These are phyloP conservation scores for Penicillium canescens DNA, from an alignment of 495 filamentous ascomycete species.

Conservation along the genomic window DNA sequence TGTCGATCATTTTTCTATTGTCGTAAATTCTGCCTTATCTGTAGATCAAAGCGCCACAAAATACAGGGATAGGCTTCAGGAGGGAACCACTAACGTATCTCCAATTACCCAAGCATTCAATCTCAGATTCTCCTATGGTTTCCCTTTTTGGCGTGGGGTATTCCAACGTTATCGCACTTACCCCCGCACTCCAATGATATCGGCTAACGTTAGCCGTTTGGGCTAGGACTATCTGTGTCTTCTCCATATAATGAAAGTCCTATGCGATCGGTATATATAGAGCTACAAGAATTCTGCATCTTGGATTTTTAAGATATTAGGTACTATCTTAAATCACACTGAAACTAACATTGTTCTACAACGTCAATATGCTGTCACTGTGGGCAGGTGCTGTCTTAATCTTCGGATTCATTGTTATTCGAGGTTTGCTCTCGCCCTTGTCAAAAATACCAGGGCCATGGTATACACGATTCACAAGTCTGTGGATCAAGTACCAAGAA, in stretches of 20 bases:
- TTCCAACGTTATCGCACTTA: neutral
- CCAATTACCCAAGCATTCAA: neutral
- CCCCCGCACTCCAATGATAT: constrained; percentile 8
- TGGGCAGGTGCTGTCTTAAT: constrained; percentile 16
- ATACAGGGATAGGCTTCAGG: too few relatives aligned
- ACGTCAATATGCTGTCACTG: constrained; percentile 24
- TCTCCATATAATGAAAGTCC: neutral
- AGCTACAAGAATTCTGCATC: too few relatives aligned
- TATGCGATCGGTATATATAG: too few relatives aligned
- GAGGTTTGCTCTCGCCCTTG: constrained; percentile 11
- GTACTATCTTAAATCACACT: too few relatives aligned
- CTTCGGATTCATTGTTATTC: constrained; percentile 6
- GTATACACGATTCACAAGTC: constrained; percentile 52
- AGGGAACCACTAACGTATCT: too few relatives aligned
- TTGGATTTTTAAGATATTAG: too few relatives aligned
- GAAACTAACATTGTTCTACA: neutral
- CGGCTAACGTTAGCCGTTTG: constrained; percentile 2
- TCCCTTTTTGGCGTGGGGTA: constrained; percentile 1
- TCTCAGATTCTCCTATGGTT: neutral
- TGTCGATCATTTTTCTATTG: too few relatives aligned
- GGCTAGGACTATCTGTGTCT: neutral
- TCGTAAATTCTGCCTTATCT: too few relatives aligned
- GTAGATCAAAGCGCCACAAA: too few relatives aligned
- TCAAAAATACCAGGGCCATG: constrained; percentile 52
- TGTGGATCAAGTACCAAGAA: constrained; percentile 57